Conservation (phyloP, 805 yeast species). For the Yamadazyma phyllophila region DNA sequence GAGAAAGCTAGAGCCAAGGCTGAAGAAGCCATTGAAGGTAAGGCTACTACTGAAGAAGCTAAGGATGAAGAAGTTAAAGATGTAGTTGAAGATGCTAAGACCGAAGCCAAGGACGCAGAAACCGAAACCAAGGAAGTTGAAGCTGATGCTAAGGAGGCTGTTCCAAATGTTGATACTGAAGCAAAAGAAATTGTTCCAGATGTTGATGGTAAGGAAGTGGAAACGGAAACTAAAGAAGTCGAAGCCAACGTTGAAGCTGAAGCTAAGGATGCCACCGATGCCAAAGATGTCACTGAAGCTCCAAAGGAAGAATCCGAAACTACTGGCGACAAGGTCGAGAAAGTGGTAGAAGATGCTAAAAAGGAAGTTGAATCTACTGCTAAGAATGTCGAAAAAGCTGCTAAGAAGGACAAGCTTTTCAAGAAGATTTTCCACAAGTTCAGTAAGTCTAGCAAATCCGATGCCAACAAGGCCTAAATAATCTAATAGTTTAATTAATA, state of each 20-base stretch:
- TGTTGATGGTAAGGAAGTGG: conserved; percentile 2
- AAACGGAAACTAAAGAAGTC: neutral
- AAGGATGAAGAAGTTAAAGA: conserved; percentile 10
- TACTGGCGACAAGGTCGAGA: conserved; percentile 4
- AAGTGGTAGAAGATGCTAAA: conserved; percentile 25
- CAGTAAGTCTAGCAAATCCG: conserved; percentile 24
- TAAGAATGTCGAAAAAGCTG: conserved; percentile 23
- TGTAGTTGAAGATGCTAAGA: neutral
- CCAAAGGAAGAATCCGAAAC: conserved; percentile 8
- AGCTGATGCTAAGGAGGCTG: conserved; percentile 12
- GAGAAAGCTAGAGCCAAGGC: conserved; percentile 3
- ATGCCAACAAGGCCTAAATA: conserved; percentile 5
- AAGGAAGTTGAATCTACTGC: conserved; percentile 27
- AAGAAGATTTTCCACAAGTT: conserved; percentile 36
- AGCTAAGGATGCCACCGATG: conserved; percentile 2
- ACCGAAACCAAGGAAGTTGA: conserved; percentile 8
- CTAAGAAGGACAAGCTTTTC: conserved; percentile 38
- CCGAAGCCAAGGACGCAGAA: neutral
- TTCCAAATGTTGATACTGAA: conserved; percentile 9
- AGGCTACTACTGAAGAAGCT: conserved; percentile 8
- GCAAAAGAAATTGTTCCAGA: conserved; percentile 4
- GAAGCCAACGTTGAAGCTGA: conserved; percentile 12
- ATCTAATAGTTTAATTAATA: neutral
- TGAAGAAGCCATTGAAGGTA: conserved; percentile 8
- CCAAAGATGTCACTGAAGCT: conserved; percentile 5